A percentile compares a stretch with the other conserved stretches of the same genome.
Evolutionary conservation across 345 rosid genomes (phyloP).

Genomic region (Rubroshorea leprosula): DNA sequence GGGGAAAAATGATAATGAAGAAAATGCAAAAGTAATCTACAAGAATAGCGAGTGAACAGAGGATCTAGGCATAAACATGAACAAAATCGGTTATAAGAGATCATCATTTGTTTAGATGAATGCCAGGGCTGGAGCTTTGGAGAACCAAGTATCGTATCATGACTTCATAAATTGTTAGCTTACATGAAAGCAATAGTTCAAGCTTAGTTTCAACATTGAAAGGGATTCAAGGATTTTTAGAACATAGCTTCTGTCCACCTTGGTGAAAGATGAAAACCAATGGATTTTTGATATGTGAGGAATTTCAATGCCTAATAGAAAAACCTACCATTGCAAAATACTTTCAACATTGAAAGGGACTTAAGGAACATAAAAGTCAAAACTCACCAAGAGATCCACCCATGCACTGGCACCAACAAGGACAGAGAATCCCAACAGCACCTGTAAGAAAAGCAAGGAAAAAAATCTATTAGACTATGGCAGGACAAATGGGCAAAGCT

Average conservation of each 20-base stretch:
- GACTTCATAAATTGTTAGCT: background rate
- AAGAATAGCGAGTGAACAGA: too few relatives aligned
- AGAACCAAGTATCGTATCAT: too few relatives aligned
- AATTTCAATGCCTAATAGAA: background rate
- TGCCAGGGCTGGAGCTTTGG: too few relatives aligned
- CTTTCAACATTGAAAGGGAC: background rate
- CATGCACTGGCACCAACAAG: conserved; percentile 94
- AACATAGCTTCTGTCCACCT: background rate
- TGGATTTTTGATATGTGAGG: background rate
- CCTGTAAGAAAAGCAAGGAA: conserved; percentile 35
- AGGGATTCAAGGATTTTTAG: too few relatives aligned
- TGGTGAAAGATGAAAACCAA: background rate
- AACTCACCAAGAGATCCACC: conserved; percentile 85
- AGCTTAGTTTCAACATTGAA: too few relatives aligned
- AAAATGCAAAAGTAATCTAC: too few relatives aligned
- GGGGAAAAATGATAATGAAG: background rate
- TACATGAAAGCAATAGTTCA: background rate
- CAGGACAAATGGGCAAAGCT: background rate
- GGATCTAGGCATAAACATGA: background rate
- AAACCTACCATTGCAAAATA: background rate
- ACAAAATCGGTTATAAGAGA: too few relatives aligned
- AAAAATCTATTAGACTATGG: background rate
- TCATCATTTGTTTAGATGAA: too few relatives aligned
- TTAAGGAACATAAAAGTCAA: conserved; percentile 12
- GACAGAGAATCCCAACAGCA: conserved; percentile 88